phyloP scores from a whole-genome alignment of 495 filamentous ascomycete genomes.

The Aspergillus sparsus region DNA sequence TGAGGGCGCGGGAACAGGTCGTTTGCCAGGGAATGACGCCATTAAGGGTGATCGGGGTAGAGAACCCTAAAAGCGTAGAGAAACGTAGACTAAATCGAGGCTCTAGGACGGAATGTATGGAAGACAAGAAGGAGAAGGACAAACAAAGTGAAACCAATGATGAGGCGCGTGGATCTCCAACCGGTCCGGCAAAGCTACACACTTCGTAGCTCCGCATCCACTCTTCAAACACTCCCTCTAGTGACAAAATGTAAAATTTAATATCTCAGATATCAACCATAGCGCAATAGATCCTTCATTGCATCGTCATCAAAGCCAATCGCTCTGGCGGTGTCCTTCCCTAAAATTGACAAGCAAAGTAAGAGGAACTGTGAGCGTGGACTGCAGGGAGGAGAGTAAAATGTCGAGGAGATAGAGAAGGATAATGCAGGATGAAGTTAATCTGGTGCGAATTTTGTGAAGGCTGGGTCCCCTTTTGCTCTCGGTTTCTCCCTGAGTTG shows the following conservation, averaged over 20 bases:
- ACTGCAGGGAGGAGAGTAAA: neutral
- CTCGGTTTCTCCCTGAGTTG: neutral
- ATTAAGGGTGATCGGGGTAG: constrained; percentile 23
- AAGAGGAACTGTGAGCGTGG: constrained; percentile 4
- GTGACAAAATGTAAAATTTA: neutral
- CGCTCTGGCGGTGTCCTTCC: constrained; percentile 11
- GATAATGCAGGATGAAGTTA: neutral
- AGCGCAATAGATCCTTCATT: constrained; percentile 26
- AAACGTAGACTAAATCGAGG: neutral
- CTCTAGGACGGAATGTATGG: neutral
- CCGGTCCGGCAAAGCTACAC: neutral
- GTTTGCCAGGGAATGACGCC: constrained; percentile 38
- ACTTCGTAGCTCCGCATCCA: neutral
- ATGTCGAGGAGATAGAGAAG: neutral
- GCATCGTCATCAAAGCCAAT: constrained; percentile 26
- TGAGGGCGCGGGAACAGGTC: constrained; percentile 51
- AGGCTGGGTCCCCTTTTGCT: neutral
- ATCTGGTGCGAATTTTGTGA: too few relatives aligned
- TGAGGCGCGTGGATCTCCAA: neutral
- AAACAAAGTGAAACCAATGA: neutral
- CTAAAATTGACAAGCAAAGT: constrained; percentile 3
- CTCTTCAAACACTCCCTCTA: neutral
- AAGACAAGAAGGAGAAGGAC: neutral
- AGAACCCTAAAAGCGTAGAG: neutral
- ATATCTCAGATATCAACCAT: constrained; percentile 26